Evolutionary conservation across 345 rosid genomes (phyloP).

Genomic region (Geranium rotundifolium): DNA sequence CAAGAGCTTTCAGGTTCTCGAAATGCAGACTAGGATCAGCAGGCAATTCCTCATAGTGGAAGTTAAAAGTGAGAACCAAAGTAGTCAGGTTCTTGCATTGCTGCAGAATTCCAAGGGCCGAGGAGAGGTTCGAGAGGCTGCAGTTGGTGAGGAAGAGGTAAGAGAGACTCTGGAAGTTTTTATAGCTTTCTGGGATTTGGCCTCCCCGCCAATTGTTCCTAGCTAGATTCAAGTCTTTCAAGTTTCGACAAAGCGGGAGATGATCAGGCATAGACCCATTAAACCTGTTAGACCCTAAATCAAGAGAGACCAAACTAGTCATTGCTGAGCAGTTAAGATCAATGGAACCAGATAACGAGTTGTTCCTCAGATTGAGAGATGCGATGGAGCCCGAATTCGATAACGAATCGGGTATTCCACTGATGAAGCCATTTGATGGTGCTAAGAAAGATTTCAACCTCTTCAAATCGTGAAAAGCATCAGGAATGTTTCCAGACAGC

Average conservation of each 20-base stretch:
- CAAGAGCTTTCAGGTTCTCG: constrained; percentile 49
- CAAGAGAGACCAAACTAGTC: constrained; percentile 45
- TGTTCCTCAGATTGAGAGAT: constrained; percentile 60
- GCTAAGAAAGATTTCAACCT: constrained; percentile 31
- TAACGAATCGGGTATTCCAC: constrained; percentile 49
- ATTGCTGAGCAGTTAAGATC: constrained; percentile 48
- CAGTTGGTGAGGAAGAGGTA: constrained; percentile 53
- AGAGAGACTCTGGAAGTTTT: constrained; percentile 41
- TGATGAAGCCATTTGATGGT: constrained; percentile 38
- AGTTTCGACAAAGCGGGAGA: constrained; percentile 41
- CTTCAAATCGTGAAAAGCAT: constrained; percentile 31
- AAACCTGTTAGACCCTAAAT: constrained; percentile 51
- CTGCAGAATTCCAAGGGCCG: constrained; percentile 47
- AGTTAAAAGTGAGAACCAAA: constrained; percentile 58
- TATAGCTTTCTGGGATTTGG: constrained; percentile 52
- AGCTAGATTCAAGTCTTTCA: constrained; percentile 52
- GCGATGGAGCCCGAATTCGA: constrained; percentile 38
- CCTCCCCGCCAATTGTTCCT: constrained; percentile 49
- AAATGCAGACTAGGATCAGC: constrained; percentile 31
- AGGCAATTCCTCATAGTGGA: constrained; percentile 48
- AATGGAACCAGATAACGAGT: constrained; percentile 44
- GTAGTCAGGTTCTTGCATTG: constrained; percentile 51
- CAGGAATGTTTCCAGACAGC: constrained; percentile 51
- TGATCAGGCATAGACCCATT: constrained; percentile 39
- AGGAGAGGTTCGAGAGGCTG: constrained; percentile 41